These are phyloP conservation scores for Thuidium tamariscinum DNA, from an alignment of 225 moss, liverwort and hornwort genomes.

Conservation along the genomic window DNA sequence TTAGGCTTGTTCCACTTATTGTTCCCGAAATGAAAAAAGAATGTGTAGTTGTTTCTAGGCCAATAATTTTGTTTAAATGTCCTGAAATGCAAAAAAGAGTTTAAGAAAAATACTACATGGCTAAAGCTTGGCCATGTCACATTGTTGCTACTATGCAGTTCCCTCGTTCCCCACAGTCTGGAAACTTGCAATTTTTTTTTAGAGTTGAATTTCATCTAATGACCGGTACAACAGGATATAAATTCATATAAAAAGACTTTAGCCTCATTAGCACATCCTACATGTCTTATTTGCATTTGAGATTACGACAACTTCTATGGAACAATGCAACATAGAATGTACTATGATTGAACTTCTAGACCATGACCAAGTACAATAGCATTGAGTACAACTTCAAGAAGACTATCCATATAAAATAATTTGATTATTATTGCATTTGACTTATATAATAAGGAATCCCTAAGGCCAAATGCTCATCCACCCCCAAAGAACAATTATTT, in stretches of 20 bases:
- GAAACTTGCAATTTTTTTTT: no score
- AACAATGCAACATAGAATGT: neutral
- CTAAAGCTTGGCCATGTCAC: no score
- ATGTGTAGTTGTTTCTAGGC: no score
- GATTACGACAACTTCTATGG: rapidly evolving
- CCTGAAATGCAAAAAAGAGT: no score
- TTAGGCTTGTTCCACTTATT: no score
- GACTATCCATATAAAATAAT: neutral
- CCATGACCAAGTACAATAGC: rapidly evolving
- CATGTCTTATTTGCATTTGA: rapidly evolving
- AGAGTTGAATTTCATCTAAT: no score
- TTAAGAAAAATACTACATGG: no score
- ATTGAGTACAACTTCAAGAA: neutral
- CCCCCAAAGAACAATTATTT: rapidly evolving
- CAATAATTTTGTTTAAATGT: no score
- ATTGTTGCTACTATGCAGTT: no score
- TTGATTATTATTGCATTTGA: rapidly evolving
- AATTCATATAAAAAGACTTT: neutral
- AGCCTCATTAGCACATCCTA: rapidly evolving
- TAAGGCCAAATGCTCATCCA: rapidly evolving
- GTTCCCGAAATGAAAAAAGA: no score
- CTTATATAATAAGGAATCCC: rapidly evolving
- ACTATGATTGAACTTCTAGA: rapidly evolving
- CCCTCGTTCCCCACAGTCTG: no score
- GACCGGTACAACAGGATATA: no score